Evolutionary conservation across 1,284 basidiomycete species (phyloP).

Genomic region (Ceratobasidium sp.): DNA sequence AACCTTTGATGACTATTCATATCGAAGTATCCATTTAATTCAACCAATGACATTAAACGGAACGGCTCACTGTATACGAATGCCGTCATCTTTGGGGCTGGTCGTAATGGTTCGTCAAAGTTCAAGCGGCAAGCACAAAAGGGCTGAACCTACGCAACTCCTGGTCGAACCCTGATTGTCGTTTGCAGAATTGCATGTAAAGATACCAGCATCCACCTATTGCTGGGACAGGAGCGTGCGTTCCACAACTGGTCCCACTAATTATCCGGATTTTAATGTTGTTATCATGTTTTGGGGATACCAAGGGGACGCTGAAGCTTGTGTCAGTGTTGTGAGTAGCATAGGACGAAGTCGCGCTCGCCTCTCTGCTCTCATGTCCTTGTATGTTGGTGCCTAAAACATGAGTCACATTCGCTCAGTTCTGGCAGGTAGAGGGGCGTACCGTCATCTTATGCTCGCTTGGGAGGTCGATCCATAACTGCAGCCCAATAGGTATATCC

Average conservation of each 20-base stretch:
- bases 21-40: not conserved
- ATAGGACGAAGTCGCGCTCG: too few relatives aligned
- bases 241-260: not conserved
- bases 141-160: conserved; percentile 4
- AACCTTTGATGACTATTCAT: conserved; percentile 11
- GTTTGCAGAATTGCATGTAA: conserved; percentile 1
- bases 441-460: conserved; percentile 24
- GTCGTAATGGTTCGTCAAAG: not conserved
- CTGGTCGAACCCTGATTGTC: not conserved
- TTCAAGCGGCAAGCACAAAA: not conserved
- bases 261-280: conserved; percentile 16
- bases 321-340: too few relatives aligned
- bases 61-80: conserved; percentile 14
- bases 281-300: not conserved
- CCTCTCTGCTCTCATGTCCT: conserved; percentile 1
- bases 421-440: not conserved
- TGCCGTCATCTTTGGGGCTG: not conserved
- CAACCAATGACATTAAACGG: not conserved
- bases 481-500: conserved; percentile 29
- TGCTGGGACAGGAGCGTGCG: not conserved
- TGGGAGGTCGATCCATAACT: conserved; percentile 34
- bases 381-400: conserved; percentile 8
- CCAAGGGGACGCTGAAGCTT: conserved; percentile 11
- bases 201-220: conserved; percentile 26
- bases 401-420: not conserved